phyloP scores from a whole-genome alignment of 108 stramenopile species.

The Nitzschia sp. region DNA sequence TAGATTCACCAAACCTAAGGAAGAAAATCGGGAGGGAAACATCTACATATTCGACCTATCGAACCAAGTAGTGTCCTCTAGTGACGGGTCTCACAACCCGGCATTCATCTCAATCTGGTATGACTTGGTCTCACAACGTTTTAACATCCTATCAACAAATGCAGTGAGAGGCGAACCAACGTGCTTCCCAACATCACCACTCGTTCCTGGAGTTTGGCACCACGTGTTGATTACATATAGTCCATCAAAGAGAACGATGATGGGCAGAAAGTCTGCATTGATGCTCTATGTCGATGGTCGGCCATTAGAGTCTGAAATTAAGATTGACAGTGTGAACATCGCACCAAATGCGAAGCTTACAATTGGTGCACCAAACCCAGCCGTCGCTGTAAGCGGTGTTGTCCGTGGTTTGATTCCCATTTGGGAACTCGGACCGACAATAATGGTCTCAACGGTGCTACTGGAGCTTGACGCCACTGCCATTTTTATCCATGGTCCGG shows the following conservation, averaged over 20 bases:
- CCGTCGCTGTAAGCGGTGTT: conserved; percentile 70
- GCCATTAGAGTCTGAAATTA: conserved; percentile 73
- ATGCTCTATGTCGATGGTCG: conserved; percentile 77
- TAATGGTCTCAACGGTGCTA: conserved; percentile 69
- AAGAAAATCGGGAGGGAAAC: conserved; percentile 54
- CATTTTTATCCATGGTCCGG: conserved; percentile 76
- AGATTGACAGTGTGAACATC: conserved; percentile 73
- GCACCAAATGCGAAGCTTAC: conserved; percentile 72
- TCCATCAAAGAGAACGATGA: conserved; percentile 77
- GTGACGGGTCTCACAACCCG: conserved; percentile 43
- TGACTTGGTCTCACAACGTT: conserved; percentile 62
- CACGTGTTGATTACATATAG: conserved; percentile 81
- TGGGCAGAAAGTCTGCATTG: conserved; percentile 69
- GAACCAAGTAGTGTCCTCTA: conserved; percentile 45
- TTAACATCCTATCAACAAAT: conserved; percentile 72
- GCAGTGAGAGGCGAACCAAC: conserved; percentile 60
- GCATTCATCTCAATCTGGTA: conserved; percentile 78
- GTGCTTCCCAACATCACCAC: conserved; percentile 77
- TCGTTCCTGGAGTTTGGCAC: conserved; percentile 80
- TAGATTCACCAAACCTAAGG: conserved; percentile 50
- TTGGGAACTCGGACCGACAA: conserved; percentile 80
- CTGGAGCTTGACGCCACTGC: conserved; percentile 76
- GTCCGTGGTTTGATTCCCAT: conserved; percentile 65
- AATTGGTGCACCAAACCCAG: conserved; percentile 79
- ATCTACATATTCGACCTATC: conserved; percentile 78